Percentiles rank a stretch among this genome's conserved stretches.
These are phyloP conservation scores for Lactifluus pinguis DNA, from an alignment of 768 basidiomycete species.

Conservation along the genomic window DNA sequence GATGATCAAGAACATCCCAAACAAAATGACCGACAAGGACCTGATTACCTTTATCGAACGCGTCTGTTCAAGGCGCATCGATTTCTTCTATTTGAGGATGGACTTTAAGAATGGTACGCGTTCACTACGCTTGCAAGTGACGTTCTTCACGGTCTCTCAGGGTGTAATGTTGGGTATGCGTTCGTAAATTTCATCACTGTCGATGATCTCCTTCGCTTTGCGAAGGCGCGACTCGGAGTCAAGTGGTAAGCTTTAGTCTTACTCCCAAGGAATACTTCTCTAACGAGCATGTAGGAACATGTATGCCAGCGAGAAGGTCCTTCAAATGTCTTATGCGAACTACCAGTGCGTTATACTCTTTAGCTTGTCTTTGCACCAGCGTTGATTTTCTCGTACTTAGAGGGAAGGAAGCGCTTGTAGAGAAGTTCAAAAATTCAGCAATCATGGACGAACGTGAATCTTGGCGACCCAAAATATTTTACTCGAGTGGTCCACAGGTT, in stretches of 20 bases:
- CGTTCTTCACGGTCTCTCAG: slow-evolving; percentile 27
- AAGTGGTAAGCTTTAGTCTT: slow-evolving; percentile 54
- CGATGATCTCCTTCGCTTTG: slow-evolving; percentile 67
- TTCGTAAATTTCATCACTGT: slow-evolving; percentile 87
- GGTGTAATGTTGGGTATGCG: slow-evolving; percentile 73
- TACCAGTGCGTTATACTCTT: slow-evolving; percentile 61
- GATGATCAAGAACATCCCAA: slow-evolving; percentile 90
- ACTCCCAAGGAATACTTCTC: not conserved
- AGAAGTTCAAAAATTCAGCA: slow-evolving; percentile 86
- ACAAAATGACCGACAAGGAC: slow-evolving; percentile 79
- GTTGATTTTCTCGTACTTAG: slow-evolving; percentile 27
- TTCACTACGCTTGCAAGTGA: not conserved
- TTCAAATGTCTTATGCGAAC: slow-evolving; percentile 89
- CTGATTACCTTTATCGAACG: slow-evolving; percentile 56
- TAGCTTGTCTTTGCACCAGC: not conserved
- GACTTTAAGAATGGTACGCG: slow-evolving; percentile 69
- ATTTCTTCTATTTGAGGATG: slow-evolving; percentile 84
- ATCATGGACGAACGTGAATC: slow-evolving; percentile 82
- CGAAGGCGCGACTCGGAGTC: slow-evolving; percentile 61
- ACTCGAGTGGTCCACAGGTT: slow-evolving; percentile 62
- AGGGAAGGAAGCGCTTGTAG: slow-evolving; percentile 84
- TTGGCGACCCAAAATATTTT: slow-evolving; percentile 82
- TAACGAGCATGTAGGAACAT: slow-evolving; percentile 53
- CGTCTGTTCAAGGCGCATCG: slow-evolving; percentile 68
- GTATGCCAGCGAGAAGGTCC: slow-evolving; percentile 84